phyloP scores from a whole-genome alignment of 768 basidiomycete genomes.

The Lactifluus subvellereus region DNA sequence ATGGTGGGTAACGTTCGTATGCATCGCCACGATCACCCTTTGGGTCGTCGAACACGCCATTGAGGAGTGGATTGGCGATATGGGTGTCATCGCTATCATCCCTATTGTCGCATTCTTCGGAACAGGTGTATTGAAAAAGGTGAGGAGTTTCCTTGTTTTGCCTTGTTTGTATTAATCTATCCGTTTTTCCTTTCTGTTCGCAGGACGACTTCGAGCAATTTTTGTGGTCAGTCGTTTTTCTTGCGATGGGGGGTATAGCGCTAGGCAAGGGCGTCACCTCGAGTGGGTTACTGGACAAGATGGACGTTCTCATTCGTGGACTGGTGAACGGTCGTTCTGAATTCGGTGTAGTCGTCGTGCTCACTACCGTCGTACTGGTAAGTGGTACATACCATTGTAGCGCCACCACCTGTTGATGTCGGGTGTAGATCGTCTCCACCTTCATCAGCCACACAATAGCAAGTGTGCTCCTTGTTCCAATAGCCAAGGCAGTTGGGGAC shows the following conservation, averaged over 20 bases:
- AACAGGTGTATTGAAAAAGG: constrained; percentile 91
- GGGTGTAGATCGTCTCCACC: constrained; percentile 71
- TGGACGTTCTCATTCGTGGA: constrained; percentile 57
- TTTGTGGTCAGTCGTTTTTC: constrained; percentile 90
- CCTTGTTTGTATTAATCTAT: neutral
- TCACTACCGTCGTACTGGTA: constrained; percentile 30
- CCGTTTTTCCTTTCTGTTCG: too few species aligned
- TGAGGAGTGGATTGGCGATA: constrained; percentile 78
- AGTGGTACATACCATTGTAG: constrained; percentile 1
- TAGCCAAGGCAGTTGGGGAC: constrained; percentile 85
- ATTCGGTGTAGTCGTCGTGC: constrained; percentile 69
- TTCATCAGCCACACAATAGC: constrained; percentile 98
- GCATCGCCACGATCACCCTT: constrained; percentile 73
- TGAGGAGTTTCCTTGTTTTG: constrained; percentile 26
- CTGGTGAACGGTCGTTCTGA: constrained; percentile 57
- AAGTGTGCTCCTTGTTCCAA: constrained; percentile 92
- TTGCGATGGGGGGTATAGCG: constrained; percentile 97
- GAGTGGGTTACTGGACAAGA: constrained; percentile 77
- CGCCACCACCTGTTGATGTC: neutral
- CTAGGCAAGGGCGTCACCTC: constrained; percentile 89
- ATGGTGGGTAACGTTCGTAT: constrained; percentile 84
- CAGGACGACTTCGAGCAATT: constrained; percentile 95
- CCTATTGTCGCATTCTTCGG: constrained; percentile 93
- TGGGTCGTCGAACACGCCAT: constrained; percentile 88
- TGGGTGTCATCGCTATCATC: constrained; percentile 95